A percentile compares a stretch with the other conserved stretches of the same genome.
Conservation (phyloP, 2,329 filamentous ascomycete genomes). For the Claviceps paspali region DNA sequence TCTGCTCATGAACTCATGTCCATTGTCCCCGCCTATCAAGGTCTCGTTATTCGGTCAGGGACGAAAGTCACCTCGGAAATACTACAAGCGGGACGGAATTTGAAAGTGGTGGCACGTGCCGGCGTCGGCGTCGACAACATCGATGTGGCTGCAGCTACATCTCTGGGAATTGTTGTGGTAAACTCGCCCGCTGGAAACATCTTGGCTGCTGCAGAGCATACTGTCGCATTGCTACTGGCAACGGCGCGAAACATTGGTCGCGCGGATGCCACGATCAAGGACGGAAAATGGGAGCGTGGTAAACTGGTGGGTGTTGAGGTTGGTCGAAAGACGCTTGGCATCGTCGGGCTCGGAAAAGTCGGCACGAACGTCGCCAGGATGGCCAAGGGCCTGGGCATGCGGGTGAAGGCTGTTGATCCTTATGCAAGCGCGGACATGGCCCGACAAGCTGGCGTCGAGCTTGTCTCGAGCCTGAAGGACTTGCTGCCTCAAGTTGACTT, state of each 20-base stretch:
- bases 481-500: slow-evolving; percentile 58
- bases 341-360: slow-evolving; percentile 72
- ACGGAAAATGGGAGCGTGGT: slow-evolving; percentile 60
- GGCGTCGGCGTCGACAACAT: slow-evolving; percentile 79
- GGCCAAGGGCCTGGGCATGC: slow-evolving; percentile 64
- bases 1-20: slow-evolving; percentile 45
- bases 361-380: slow-evolving; percentile 69
- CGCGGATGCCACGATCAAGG: slow-evolving; percentile 53
- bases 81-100: slow-evolving; percentile 47
- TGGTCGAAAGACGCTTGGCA: slow-evolving; percentile 59
- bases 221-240: slow-evolving; percentile 57
- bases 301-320: slow-evolving; percentile 64
- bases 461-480: slow-evolving; percentile 39
- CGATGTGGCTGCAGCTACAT: slow-evolving; percentile 56
- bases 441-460: slow-evolving; percentile 47
- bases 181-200: slow-evolving; percentile 72
- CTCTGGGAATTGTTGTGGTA: slow-evolving; percentile 61
- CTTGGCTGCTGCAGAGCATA: slow-evolving; percentile 65
- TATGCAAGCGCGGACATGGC: slow-evolving; percentile 64
- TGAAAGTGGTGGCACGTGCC: slow-evolving; percentile 66
- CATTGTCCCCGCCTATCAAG: slow-evolving; percentile 59
- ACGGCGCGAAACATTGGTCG: slow-evolving; percentile 59
- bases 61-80: slow-evolving; percentile 62
- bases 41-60: slow-evolving; percentile 65
- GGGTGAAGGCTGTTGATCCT: slow-evolving; percentile 58